phyloP scores from a whole-genome alignment of 108 stramenopile genomes.

The Bacterosira constricta region DNA sequence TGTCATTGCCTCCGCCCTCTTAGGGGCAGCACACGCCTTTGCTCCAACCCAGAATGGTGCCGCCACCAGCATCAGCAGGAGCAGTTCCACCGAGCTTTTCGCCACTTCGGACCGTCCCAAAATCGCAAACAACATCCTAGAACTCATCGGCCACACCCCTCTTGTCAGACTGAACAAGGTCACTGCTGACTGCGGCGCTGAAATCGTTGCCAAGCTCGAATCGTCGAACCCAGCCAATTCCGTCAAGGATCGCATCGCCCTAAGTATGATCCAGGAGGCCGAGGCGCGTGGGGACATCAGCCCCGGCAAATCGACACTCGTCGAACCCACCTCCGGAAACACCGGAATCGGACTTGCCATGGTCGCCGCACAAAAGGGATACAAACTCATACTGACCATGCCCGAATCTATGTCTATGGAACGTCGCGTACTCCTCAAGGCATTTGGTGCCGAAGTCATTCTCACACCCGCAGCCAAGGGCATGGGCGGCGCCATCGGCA shows the following conservation, averaged over 20 bases:
- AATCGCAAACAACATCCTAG: conserved; percentile 83
- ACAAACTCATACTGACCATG: conserved; percentile 88
- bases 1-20: conserved; percentile 7
- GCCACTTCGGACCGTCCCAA: conserved; percentile 47
- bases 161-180: conserved; percentile 77
- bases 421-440: conserved; percentile 82
- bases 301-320: conserved; percentile 76
- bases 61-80: not conserved
- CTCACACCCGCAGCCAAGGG: conserved; percentile 83
- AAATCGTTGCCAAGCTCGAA: conserved; percentile 88
- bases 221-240: conserved; percentile 86
- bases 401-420: conserved; percentile 92
- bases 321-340: conserved; percentile 92
- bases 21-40: conserved; percentile 13
- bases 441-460: conserved; percentile 79
- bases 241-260: conserved; percentile 90
- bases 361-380: conserved; percentile 89
- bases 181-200: conserved; percentile 64
- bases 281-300: conserved; percentile 83
- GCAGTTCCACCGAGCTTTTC: conserved; percentile 1
- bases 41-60: not conserved
- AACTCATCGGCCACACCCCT: conserved; percentile 87
- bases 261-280: conserved; percentile 83
- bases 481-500: conserved; percentile 82
- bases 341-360: conserved; percentile 92